Evolutionary conservation across 495 filamentous ascomycete genomes (phyloP), one percentile per base, ranked within the genome.

Genomic region (Talaromyces thailandensis): DNA sequence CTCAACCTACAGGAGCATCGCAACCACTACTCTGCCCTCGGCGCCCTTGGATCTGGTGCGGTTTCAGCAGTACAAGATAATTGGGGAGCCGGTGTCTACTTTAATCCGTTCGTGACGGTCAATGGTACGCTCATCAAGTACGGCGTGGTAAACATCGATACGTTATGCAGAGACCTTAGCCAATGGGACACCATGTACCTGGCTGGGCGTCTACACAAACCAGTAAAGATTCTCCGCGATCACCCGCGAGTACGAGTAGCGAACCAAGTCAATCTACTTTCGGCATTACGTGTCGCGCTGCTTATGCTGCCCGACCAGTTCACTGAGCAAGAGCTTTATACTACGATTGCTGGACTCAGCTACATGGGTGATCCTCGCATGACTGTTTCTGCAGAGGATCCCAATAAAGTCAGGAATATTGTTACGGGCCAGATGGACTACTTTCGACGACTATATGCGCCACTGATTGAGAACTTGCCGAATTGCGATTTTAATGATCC

Each of bases 121-220:
- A 96, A 97, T 68, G 94, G 95, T 28, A 96, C 90, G 16, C 74
- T 96, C 69, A 94, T 98, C 71, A 98, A 98, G 74, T 98, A 98
- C 67, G 94, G 93, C 18, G 93, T 98, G 3, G 94, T 96, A 9
- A 96, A 95, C 67, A 75, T 97, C 58, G 84, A 90, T 66, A 96
- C 91, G 0, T 76, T 98, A n/a, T 90, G 88, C 66, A 80, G 76
- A 21, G 94, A 98, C 70, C 82, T 98, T 56, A 87, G 82, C 21
- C 82, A 90, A 65, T 98, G 94, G 94, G 85, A 93, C 59, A 96
- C 90, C 0, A 77, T 98, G 45, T 98, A 98, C 71, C 82, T 98
- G 26, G 94, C 94, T 24, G 94, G 94, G 1, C 90, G 94, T 45
- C 76, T 98, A 48, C 94, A 98, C 32, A 98, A 98, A 70, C 94